Evolutionary conservation across 352 stramenopile species (phyloP).

Genomic region (Hyaloperonospora brassicae): DNA sequence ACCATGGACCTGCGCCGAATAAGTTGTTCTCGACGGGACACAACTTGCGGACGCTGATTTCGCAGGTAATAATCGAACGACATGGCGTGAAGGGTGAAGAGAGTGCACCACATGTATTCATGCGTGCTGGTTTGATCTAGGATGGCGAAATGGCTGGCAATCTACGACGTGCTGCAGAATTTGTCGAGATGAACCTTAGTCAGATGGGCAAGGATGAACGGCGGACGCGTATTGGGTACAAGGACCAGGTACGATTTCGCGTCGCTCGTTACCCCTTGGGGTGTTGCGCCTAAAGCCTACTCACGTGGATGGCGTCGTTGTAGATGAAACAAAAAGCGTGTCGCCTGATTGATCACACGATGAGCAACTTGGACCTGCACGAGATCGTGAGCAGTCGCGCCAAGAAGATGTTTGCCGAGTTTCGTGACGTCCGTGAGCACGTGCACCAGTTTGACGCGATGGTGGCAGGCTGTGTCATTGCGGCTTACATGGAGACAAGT

Average conservation of each 20-base stretch:
- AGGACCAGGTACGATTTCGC: constrained; percentile 87
- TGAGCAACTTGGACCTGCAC: constrained; percentile 91
- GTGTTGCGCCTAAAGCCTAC: constrained; percentile 14
- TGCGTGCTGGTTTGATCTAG: constrained; percentile 31
- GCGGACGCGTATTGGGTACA: constrained; percentile 94
- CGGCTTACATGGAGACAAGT: constrained; percentile 75
- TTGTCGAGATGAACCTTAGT: constrained; percentile 94
- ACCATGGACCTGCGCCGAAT: constrained; percentile 93
- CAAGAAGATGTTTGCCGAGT: constrained; percentile 95
- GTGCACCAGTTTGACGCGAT: constrained; percentile 93
- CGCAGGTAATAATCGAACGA: constrained; percentile 40
- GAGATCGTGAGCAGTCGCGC: constrained; percentile 91
- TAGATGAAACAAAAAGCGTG: constrained; percentile 92
- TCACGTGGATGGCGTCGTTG: constrained; percentile 17
- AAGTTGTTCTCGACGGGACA: constrained; percentile 92
- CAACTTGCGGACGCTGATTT: constrained; percentile 93
- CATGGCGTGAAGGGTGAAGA: background rate
- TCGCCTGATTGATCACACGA: constrained; percentile 86
- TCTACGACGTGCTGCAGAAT: constrained; percentile 75
- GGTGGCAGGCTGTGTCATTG: constrained; percentile 83
- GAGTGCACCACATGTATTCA: constrained; percentile 10
- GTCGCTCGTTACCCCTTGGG: constrained; percentile 5
- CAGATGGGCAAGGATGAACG: constrained; percentile 95
- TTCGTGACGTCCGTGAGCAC: constrained; percentile 92
- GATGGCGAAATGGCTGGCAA: constrained; percentile 84